Percentiles rank a stretch among this genome's conserved stretches.
phyloP scores from a whole-genome alignment of 805 yeast genomes.

The Danielia oregonensis region DNA sequence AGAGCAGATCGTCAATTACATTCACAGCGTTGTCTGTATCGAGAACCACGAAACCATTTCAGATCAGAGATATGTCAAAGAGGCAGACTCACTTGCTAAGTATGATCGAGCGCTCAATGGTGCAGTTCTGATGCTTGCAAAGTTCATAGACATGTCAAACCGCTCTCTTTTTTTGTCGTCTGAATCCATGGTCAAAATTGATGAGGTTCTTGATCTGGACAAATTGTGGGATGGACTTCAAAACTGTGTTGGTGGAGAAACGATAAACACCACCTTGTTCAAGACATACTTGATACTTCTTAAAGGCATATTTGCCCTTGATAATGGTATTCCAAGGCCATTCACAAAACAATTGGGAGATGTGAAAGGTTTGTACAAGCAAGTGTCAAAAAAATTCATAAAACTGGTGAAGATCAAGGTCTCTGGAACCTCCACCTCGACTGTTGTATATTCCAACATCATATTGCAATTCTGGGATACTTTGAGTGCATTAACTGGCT shows the following conservation, averaged over 20 bases:
- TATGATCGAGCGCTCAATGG: slow-evolving; percentile 55
- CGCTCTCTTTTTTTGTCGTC: slow-evolving; percentile 9
- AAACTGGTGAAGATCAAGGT: slow-evolving; percentile 38
- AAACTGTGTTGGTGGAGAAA: slow-evolving; percentile 18
- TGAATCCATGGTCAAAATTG: slow-evolving; percentile 13
- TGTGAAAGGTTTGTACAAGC: slow-evolving; percentile 30
- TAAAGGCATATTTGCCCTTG: slow-evolving; percentile 8
- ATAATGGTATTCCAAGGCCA: slow-evolving; percentile 11
- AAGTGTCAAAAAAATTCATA: slow-evolving; percentile 42
- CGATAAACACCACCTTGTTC: slow-evolving; percentile 30
- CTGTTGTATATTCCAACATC: slow-evolving; percentile 41
- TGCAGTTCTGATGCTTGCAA: slow-evolving; percentile 46
- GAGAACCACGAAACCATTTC: slow-evolving; percentile 66
- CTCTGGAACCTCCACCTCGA: slow-evolving; percentile 9
- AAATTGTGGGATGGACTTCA: slow-evolving; percentile 33
- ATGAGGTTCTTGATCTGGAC: slow-evolving; percentile 24
- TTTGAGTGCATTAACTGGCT: slow-evolving; percentile 37
- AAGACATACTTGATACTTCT: slow-evolving; percentile 15
- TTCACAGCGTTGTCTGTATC: slow-evolving; percentile 46
- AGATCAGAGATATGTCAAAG: slow-evolving; percentile 66
- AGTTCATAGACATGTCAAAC: slow-evolving; percentile 21
- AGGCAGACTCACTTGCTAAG: slow-evolving; percentile 63
- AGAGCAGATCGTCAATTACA: slow-evolving; percentile 51
- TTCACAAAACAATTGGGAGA: slow-evolving; percentile 15
- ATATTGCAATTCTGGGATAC: slow-evolving; percentile 49